Percentiles rank a stretch among this genome's conserved stretches.
These are phyloP conservation scores for Sphagnum tenellum DNA, from an alignment of 225 moss, liverwort and hornwort species.

Conservation along the genomic window DNA sequence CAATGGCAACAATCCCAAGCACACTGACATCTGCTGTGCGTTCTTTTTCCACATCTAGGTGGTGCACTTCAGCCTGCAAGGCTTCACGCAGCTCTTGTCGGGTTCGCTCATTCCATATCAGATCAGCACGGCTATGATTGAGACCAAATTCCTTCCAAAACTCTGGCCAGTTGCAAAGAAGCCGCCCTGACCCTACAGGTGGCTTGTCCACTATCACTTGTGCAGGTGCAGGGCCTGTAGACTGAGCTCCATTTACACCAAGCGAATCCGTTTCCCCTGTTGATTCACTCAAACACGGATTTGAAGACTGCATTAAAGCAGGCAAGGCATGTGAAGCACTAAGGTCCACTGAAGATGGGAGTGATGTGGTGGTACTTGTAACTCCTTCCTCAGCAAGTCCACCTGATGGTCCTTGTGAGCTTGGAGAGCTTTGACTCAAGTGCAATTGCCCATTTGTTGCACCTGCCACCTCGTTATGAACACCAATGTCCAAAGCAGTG, in stretches of 20 bases:
- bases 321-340: conserved; percentile 33
- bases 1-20: conserved; percentile 30
- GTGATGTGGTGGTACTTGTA: conserved; percentile 11
- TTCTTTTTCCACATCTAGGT: conserved; percentile 86
- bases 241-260: conserved; percentile 20
- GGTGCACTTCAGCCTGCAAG: conserved; percentile 79
- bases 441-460: conserved; percentile 17
- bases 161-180: conserved; percentile 81
- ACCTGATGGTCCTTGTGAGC: conserved; percentile 15
- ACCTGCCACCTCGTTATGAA: conserved; percentile 3
- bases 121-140: conserved; percentile 88
- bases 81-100: conserved; percentile 88
- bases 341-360: conserved; percentile 18
- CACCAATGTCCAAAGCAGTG: conserved; percentile 15
- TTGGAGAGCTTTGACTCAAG: conserved; percentile 20
- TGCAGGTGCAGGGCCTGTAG: conserved; percentile 68
- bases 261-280: conserved; percentile 18
- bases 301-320: conserved; percentile 22
- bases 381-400: conserved; percentile 19
- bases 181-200: conserved; percentile 59
- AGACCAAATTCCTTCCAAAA: conserved; percentile 86
- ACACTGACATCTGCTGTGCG: conserved; percentile 70
- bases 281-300: conserved; percentile 3
- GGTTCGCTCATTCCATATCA: conserved; percentile 89
- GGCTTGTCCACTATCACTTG: conserved; percentile 56